Evolutionary conservation across 2,329 filamentous ascomycete species (phyloP).

Genomic region (Ophiocordyceps camponoti-leonardi): DNA sequence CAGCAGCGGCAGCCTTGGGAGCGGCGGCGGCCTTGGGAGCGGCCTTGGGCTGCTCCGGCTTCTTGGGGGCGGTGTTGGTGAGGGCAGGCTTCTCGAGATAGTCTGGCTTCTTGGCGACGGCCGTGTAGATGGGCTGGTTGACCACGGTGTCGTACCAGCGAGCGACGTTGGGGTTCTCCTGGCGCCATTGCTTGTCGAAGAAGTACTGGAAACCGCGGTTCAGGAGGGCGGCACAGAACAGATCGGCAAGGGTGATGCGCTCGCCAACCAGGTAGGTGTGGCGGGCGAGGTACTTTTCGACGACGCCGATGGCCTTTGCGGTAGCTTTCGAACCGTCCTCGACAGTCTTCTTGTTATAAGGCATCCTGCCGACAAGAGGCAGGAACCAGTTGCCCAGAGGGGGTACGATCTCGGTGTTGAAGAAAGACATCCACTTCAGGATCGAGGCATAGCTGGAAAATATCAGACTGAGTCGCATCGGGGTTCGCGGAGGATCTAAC

Average conservation of each 20-base stretch:
- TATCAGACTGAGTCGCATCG: slow-evolving; percentile 8
- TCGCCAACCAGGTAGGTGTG: slow-evolving; percentile 98
- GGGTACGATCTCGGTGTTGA: slow-evolving; percentile 73
- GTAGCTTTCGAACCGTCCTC: slow-evolving; percentile 61
- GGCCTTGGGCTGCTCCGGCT: slow-evolving; percentile 52
- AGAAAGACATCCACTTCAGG: slow-evolving; percentile 94
- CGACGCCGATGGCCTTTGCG: slow-evolving; percentile 48
- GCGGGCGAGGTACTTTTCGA: slow-evolving; percentile 76
- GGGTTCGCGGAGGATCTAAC: slow-evolving; percentile 9
- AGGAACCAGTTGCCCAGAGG: slow-evolving; percentile 65
- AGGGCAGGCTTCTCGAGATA: slow-evolving; percentile 72
- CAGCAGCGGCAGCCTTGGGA: slow-evolving; percentile 10
- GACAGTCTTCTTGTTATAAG: slow-evolving; percentile 97
- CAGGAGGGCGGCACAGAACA: slow-evolving; percentile 67
- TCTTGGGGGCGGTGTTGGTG: slow-evolving; percentile 55
- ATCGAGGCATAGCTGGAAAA: slow-evolving; percentile 67
- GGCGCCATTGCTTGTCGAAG: slow-evolving; percentile 81
- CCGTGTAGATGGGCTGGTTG: slow-evolving; percentile 83
- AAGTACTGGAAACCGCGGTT: slow-evolving; percentile 84
- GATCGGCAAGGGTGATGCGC: slow-evolving; percentile 89
- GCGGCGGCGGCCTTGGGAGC: slow-evolving; percentile 42
- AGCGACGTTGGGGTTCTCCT: slow-evolving; percentile 65
- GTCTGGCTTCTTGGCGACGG: slow-evolving; percentile 56
- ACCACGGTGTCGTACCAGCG: slow-evolving; percentile 92
- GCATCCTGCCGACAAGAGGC: slow-evolving; percentile 62